Evolutionary conservation across 192 early-diverging fungal species (phyloP).

Genomic region (Rhizophlyctis rosea): DNA sequence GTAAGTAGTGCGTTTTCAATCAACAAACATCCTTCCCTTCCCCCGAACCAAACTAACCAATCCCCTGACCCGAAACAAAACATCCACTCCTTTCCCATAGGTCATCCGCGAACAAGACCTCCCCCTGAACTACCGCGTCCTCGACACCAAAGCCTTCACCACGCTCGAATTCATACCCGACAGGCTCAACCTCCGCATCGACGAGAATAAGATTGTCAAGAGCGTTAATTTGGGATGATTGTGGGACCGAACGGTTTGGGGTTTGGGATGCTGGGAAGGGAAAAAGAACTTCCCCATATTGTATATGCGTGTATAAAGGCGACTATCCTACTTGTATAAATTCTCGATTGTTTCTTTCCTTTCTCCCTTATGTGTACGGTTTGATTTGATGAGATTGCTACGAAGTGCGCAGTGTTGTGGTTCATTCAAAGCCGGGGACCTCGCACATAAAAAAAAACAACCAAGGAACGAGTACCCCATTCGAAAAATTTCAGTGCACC

Average conservation of each 20-base stretch:
- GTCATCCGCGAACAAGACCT: conserved; percentile 36
- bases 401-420: background rate
- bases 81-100: conserved; percentile 4
- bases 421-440: too few relatives aligned
- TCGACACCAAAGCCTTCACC: conserved; percentile 29
- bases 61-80: background rate
- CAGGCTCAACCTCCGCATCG: conserved; percentile 45
- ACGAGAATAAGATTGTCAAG: conserved; percentile 27
- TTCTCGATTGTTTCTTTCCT: background rate
- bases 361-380: background rate
- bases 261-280: background rate
- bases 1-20: too few relatives aligned
- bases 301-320: too few relatives aligned
- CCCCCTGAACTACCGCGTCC: conserved; percentile 37
- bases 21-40: background rate
- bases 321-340: too few relatives aligned
- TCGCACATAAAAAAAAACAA: too few relatives aligned
- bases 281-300: background rate
- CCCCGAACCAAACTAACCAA: background rate
- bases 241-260: too few relatives aligned
- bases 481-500: too few relatives aligned
- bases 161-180: conserved; percentile 49
- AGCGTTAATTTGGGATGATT: conserved; percentile 44
- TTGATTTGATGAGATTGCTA: background rate
- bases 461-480: too few relatives aligned